Evolutionary conservation across 352 stramenopile species (phyloP).

Genomic region (Pseudoperonospora humuli): DNA sequence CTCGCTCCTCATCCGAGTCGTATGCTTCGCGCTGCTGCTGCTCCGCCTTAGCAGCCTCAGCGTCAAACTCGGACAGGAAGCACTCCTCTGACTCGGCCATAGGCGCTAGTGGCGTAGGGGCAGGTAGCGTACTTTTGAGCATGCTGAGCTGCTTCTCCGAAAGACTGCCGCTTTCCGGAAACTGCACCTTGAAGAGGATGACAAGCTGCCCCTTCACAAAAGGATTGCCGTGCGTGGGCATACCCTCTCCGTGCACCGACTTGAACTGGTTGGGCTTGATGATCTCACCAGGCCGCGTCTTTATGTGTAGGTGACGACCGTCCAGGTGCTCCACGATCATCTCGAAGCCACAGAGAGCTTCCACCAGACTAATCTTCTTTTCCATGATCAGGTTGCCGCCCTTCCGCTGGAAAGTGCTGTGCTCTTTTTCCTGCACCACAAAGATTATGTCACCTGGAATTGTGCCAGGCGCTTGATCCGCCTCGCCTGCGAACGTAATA

Average conservation of each 20-base stretch:
- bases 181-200: slow-evolving; percentile 96
- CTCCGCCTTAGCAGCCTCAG: slow-evolving; percentile 81
- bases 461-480: slow-evolving; percentile 92
- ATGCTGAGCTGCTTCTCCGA: slow-evolving; percentile 78
- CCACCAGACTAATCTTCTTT: slow-evolving; percentile 92
- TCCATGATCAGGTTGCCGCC: slow-evolving; percentile 94
- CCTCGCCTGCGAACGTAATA: slow-evolving; percentile 95
- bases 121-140: slow-evolving; percentile 53
- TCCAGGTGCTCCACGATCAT: slow-evolving; percentile 92
- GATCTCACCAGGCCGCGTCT: slow-evolving; percentile 89
- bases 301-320: slow-evolving; percentile 87
- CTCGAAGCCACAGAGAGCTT: slow-evolving; percentile 88
- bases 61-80: slow-evolving; percentile 90
- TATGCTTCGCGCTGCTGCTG: slow-evolving; percentile 68
- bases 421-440: slow-evolving; percentile 96
- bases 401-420: slow-evolving; percentile 94
- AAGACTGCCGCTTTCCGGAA: slow-evolving; percentile 87
- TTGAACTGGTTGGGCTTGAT: slow-evolving; percentile 92
- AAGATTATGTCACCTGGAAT: slow-evolving; percentile 94
- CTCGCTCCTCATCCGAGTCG: slow-evolving; percentile 91
- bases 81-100: slow-evolving; percentile 62
- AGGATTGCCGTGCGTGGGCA: slow-evolving; percentile 96
- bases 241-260: slow-evolving; percentile 93
- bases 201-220: slow-evolving; percentile 98
- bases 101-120: slow-evolving; percentile 38